Evolutionary conservation across 495 filamentous ascomycete species (phyloP).

Genomic region (Annulohypoxylon maeteangense): DNA sequence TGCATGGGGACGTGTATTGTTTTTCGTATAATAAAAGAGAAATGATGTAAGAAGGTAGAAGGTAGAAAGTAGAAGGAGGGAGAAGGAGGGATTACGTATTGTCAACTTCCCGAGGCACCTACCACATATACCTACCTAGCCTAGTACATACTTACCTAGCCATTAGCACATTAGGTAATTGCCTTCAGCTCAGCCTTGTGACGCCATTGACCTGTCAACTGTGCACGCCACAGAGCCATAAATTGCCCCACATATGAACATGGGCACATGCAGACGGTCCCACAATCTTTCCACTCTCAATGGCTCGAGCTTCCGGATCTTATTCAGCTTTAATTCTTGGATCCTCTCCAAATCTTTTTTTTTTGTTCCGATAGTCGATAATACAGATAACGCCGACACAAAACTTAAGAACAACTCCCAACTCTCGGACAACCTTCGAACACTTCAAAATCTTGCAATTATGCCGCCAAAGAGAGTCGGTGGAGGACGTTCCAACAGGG

Average conservation of each 20-base stretch:
- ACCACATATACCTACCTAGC: not conserved
- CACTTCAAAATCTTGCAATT: not conserved
- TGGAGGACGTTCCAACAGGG: constrained; percentile 49
- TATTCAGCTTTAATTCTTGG: constrained; percentile 1
- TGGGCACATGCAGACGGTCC: not conserved
- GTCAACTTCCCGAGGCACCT: not conserved
- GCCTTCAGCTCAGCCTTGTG: constrained; percentile 21
- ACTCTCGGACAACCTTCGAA: not conserved
- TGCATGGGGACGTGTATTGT: constrained; percentile 18
- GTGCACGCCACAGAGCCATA: constrained; percentile 18
- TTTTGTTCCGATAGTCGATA: constrained; percentile 7
- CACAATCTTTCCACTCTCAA: not conserved
- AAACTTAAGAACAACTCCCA: not conserved
- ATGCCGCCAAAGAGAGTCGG: constrained; percentile 57
- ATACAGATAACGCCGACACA: not conserved
- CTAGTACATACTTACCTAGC: not conserved
- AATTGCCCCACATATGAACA: not conserved
- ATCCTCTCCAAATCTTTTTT: constrained; percentile 27
- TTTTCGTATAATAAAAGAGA: not conserved
- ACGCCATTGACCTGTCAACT: constrained; percentile 32
- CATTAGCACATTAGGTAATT: not conserved
- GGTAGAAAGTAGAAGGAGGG: not conserved
- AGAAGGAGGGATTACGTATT: not conserved
- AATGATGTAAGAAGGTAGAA: not conserved
- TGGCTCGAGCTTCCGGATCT: not conserved